Evolutionary conservation across 73 alveolate genomes (phyloP), one percentile per base, ranked within the genome.

Genomic region (Blepharisma japonicum): DNA sequence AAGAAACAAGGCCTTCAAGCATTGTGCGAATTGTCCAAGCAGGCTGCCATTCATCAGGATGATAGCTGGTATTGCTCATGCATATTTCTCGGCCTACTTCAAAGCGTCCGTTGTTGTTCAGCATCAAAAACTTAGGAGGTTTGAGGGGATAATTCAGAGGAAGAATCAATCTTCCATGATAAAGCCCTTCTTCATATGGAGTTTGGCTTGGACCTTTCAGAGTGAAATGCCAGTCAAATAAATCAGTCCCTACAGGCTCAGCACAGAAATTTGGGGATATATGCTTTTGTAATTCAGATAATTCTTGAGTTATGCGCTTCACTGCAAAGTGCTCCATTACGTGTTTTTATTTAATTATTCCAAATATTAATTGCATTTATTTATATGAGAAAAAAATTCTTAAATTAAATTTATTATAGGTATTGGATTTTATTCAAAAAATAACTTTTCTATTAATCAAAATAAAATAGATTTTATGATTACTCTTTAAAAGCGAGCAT

Each of bases 1-100:
- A 93, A 39, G 97, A 90, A 25, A 89, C 86, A 50, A 94, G 85
- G 7, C 96, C 99, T 71, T 91, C 88, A 6, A 94, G 83, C 78
- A 94, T 94, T 71, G 96, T 94, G 46, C 95, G 80, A 48, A 94
- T 93, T 6, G 98, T 92, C 98, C 99, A 94, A 56, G 99, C 99
- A 45, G 99, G 97, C 86, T 94, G 95, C 98, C 99, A 94, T 55
- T 86, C 87, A 79, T 94, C 99, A 39, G 95, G 96, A 49, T 94
- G 99, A 80, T 78, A 94, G 82, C 85, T 85, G 21, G 98, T 91
- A 84, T 89, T 88, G 8, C 97, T 90, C 79, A 94, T 72, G 76
- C 99, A 94, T 66, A 94, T 93, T 81, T 93, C 86, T 81, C 83
- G 86, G 55, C 74, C 83, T 6, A 70, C 77, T 48, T 89, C 91